Evolutionary conservation across 352 stramenopile species (phyloP), one percentile per base, ranked within the genome.

Genomic region (Globisporangium irregulare): DNA sequence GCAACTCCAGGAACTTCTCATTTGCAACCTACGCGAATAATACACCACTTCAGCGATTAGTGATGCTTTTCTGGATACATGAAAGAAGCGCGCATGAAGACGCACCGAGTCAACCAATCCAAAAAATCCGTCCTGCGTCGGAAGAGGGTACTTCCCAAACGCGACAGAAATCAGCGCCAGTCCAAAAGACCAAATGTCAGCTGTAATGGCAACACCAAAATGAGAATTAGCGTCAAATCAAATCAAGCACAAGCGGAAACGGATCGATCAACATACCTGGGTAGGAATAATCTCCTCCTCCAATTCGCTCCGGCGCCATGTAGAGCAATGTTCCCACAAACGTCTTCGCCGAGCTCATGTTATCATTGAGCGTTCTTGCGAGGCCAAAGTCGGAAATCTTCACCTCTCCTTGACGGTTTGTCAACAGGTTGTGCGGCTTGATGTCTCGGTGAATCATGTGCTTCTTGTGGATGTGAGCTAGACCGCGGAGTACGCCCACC

Each of bases 271-370:
- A 14, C 59, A 55, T 66, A 92, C 84, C 77, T 76, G 88, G 76
- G 72, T 92, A 97, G 8, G 81, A 94, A 75, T 98, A 98, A 65
- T 94, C 87, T 1, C 91, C 88, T 12, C 92, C 92, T 27, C 87
- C 86, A 66, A 98, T 97, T 15, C 95, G 86, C 74, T 98, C 95
- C 22, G 95, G 95, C 1, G 92, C 91, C 95, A 98, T 98, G 73
- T 98, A 98, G 4, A 96, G 76, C 62, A 98, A 63, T 6, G 94
- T 98, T 1, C 94, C 94, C 25, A 98, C 92, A 70, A 98, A 98
- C 0, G 93, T 98, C 59, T 97, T 94, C 6, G 90, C 93, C 34
- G 81, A 82, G 25, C 72, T 88, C 0, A 70, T 77, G 41, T 84
- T 88, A 66, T 94, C 87, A 68, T 92, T 93, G 8, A 93, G 67